Evolutionary conservation across 345 rosid genomes (phyloP).

Genomic region (Boechera stricta): DNA sequence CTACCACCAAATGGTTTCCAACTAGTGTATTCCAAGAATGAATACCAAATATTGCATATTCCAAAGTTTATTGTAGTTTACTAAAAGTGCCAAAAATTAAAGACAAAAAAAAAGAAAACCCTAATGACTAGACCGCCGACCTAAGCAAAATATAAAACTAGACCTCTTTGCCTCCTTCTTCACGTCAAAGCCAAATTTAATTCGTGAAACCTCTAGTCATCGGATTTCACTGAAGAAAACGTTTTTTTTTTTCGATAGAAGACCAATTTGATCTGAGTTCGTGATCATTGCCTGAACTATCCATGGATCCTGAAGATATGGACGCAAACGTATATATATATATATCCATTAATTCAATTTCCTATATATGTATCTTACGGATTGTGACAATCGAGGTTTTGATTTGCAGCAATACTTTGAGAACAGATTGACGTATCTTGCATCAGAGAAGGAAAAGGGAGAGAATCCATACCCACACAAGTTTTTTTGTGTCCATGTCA

Average conservation of each 20-base stretch:
- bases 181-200: background rate
- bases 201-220: background rate
- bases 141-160: too few relatives aligned
- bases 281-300: background rate
- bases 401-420: slow-evolving; percentile 74
- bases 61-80: background rate
- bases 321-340: slow-evolving; percentile 65
- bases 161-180: background rate
- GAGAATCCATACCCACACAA: slow-evolving; percentile 81
- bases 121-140: background rate
- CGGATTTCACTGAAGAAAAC: background rate
- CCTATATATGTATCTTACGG: background rate
- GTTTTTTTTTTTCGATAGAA: background rate
- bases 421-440: slow-evolving; percentile 68
- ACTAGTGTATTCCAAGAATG: too few relatives aligned
- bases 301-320: slow-evolving; percentile 49
- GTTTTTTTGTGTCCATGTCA: slow-evolving; percentile 54
- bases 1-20: background rate
- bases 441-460: slow-evolving; percentile 60
- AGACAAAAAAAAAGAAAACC: too few relatives aligned
- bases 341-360: background rate
- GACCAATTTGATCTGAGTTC: background rate
- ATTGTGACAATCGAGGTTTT: background rate
- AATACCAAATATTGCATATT: too few relatives aligned
- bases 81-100: background rate